Evolutionary conservation across 805 yeast genomes (phyloP), one percentile per base, ranked within the genome.

Genomic region (Barnettozyma californica): DNA sequence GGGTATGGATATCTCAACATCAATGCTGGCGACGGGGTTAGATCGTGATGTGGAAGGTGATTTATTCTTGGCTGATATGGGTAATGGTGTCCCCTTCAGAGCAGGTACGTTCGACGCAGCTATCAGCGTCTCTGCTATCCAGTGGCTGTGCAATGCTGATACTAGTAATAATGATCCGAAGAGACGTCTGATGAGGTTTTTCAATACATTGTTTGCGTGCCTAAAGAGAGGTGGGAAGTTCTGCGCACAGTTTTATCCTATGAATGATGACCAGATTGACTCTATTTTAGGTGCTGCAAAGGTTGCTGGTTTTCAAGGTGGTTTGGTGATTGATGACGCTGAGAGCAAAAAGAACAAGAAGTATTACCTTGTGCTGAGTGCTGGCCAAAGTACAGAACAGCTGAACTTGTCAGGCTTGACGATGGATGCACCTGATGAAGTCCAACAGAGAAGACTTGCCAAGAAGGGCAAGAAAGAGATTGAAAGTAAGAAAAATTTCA

Each of bases 131-230:
- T 85, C 95, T 33, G 99, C 95, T 11, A 90, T 94, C 45, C 99
- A 94, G 67, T 94, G 99, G 99, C 77, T 94, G 38, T 91, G 97
- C 71, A 94, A 94, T 65, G 98, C 98, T 2, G 99, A 94, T 65
- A 76, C 88, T 6, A 68, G 88, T 3, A 73, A 75, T 36, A 83
- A 82, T 46, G 96, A 91, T 61, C 99, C 99, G 20, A 84, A 84
- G 62, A 77, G 76, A 60, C 80, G 99, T 66, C 68, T 89, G 47
- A 71, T 83, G 68, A 71, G 86, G 42, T 94, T 94, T 61, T 94
- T 94, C 75, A 86, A 87, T 66, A 83, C 96, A 0, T 71, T 94
- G 45, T 94, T 87, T 67, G 89, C 96, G 0, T 73, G 89, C 33
- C 73, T 94, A 66, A 84, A 80, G 62, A 79, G 96, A 63, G 99